Evolutionary conservation across 139 green algal genomes (phyloP).

Genomic region (Coelastrella sp.): DNA sequence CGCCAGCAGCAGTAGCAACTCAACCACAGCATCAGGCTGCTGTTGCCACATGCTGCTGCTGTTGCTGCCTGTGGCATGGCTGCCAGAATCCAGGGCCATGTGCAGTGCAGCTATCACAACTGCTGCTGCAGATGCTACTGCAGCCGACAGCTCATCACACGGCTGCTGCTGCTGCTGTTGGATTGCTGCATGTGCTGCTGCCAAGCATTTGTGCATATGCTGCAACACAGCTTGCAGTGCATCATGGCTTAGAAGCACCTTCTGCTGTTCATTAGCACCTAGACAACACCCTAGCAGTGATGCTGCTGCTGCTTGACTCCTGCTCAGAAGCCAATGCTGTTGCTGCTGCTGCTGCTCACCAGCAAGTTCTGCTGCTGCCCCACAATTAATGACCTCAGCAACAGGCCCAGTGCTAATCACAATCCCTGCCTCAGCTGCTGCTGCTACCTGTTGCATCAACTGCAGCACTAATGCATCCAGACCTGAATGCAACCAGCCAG

Average conservation of each 20-base stretch:
- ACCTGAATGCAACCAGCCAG: neutral
- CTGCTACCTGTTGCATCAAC: constrained; percentile 23
- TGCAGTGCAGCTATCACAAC: neutral
- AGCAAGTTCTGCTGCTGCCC: neutral
- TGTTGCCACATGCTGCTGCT: constrained; percentile 26
- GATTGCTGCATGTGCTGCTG: neutral
- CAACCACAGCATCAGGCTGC: neutral
- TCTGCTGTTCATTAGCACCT: constrained; percentile 34
- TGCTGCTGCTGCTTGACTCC: constrained; percentile 15
- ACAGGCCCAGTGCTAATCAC: neutral
- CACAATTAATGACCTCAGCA: neutral
- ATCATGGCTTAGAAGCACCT: constrained; percentile 17
- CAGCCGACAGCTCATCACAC: neutral
- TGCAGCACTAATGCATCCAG: constrained; percentile 21
- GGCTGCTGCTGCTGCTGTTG: constrained; percentile 29
- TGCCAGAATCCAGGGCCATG: neutral
- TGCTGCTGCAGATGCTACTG: neutral
- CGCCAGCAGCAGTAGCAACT: constrained; percentile 34
- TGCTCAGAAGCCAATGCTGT: neutral
- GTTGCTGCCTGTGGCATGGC: neutral
- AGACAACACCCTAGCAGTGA: constrained; percentile 38
- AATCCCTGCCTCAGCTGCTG: constrained; percentile 35
- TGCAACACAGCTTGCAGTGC: neutral
- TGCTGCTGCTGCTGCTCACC: neutral
- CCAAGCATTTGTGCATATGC: neutral